phyloP scores from a whole-genome alignment of 176 grass and related monocot species.

The Calamus simplicifolius region DNA sequence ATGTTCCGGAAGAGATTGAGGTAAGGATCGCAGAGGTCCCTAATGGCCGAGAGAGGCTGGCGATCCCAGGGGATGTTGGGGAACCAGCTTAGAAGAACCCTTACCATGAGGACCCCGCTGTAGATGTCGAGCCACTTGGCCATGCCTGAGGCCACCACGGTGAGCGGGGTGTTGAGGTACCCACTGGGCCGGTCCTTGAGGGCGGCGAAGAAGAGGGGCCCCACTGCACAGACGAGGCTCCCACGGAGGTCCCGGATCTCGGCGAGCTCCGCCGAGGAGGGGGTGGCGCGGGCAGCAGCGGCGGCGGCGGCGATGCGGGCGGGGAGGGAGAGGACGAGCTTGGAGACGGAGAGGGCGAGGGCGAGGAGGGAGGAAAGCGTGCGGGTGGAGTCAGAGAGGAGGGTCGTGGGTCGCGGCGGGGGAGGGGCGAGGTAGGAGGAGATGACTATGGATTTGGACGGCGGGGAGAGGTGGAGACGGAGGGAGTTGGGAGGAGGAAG shows the following conservation, averaged over 20 bases:
- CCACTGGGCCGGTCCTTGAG: constrained; percentile 19
- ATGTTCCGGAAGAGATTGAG: constrained; percentile 85
- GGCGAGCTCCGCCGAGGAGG: constrained; percentile 30
- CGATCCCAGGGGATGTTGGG: constrained; percentile 96
- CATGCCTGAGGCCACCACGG: constrained; percentile 60
- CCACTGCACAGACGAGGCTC: constrained; percentile 24
- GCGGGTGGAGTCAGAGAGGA: constrained; percentile 13
- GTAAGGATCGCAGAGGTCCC: constrained; percentile 83
- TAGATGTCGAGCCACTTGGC: constrained; percentile 90
- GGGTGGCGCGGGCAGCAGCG: constrained; percentile 16
- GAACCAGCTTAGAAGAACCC: constrained; percentile 90
- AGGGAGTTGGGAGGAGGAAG: neutral
- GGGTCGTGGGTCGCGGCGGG: neutral
- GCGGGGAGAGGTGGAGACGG: constrained; percentile 9
- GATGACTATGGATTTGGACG: constrained; percentile 26
- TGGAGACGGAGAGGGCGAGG: constrained; percentile 8
- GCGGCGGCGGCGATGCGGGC: constrained; percentile 21
- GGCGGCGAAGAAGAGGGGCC: constrained; percentile 50
- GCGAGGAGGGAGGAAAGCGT: constrained; percentile 19
- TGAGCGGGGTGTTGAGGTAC: constrained; percentile 47
- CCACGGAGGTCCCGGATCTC: constrained; percentile 34
- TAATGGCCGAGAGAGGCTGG: constrained; percentile 77
- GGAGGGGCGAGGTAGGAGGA: neutral
- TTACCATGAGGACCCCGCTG: constrained; percentile 75
- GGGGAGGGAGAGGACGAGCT: neutral